These are phyloP conservation scores for Syzygium syzygioides DNA, from an alignment of 441 rosid genomes.

Conservation along the genomic window DNA sequence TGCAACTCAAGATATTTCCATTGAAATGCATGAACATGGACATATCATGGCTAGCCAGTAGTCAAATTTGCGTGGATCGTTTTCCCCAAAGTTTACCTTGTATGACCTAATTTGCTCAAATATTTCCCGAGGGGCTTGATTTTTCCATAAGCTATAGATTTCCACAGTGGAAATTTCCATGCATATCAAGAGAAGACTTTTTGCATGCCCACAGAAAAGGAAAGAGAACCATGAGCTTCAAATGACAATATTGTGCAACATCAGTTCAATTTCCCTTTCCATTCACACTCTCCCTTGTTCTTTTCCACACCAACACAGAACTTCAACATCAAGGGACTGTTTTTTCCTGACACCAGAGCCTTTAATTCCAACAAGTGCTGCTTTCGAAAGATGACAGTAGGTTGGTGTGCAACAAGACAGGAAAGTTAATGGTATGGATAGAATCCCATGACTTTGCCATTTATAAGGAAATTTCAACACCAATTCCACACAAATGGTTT, in stretches of 20 bases:
- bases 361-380: neutral
- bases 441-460: neutral
- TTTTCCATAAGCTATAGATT: neutral
- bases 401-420: neutral
- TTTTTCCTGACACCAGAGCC: neutral
- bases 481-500: neutral
- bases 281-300: neutral
- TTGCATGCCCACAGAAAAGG: neutral
- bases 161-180: neutral
- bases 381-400: neutral
- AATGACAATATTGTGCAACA: neutral
- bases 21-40: neutral
- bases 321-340: neutral
- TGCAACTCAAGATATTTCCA: neutral
- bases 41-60: neutral
- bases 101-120: neutral
- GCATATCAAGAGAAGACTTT: neutral
- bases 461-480: neutral
- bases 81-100: neutral
- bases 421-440: neutral
- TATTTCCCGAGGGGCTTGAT: neutral
- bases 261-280: neutral
- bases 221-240: neutral
- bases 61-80: neutral
- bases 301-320: neutral